These are phyloP conservation scores for Amanita rubescens DNA, from an alignment of 768 basidiomycete genomes.

Conservation along the genomic window DNA sequence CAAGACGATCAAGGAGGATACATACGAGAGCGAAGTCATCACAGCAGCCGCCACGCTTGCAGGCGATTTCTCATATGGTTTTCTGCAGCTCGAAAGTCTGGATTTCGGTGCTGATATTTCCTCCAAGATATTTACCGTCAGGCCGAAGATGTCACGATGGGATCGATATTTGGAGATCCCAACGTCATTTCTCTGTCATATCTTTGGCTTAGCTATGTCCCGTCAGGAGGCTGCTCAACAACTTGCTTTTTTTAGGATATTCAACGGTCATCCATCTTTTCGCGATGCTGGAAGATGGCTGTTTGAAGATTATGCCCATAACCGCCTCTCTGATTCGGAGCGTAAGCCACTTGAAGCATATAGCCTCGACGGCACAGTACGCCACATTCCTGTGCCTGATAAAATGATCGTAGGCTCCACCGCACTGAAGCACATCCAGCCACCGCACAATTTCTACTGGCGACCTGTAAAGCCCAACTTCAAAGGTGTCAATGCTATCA, in stretches of 20 bases:
- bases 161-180: slow-evolving; percentile 6
- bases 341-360: slow-evolving; percentile 1
- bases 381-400: slow-evolving; percentile 5
- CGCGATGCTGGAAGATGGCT: slow-evolving; percentile 4
- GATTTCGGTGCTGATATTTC: slow-evolving; percentile 7
- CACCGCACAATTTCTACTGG: slow-evolving; percentile 5
- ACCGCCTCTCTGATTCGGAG: slow-evolving; percentile 6
- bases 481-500: slow-evolving; percentile 7
- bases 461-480: slow-evolving; percentile 10
- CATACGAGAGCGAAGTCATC: slow-evolving; percentile 6
- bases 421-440: slow-evolving; percentile 5
- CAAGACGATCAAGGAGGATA: not conserved
- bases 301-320: slow-evolving; percentile 9
- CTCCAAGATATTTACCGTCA: slow-evolving; percentile 9
- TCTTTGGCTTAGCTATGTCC: slow-evolving; percentile 4
- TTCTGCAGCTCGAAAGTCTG: slow-evolving; percentile 4
- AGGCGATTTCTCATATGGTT: not conserved
- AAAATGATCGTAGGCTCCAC: not conserved
- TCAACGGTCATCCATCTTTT: slow-evolving; percentile 3
- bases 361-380: slow-evolving; percentile 2
- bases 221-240: slow-evolving; percentile 7
- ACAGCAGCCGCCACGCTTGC: slow-evolving; percentile 3
- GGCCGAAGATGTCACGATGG: slow-evolving; percentile 2
- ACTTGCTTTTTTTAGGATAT: slow-evolving; percentile 2
- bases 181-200: slow-evolving; percentile 5